Conservation (phyloP, 164 flowering plant species). For the Magnolia officinalis region DNA sequence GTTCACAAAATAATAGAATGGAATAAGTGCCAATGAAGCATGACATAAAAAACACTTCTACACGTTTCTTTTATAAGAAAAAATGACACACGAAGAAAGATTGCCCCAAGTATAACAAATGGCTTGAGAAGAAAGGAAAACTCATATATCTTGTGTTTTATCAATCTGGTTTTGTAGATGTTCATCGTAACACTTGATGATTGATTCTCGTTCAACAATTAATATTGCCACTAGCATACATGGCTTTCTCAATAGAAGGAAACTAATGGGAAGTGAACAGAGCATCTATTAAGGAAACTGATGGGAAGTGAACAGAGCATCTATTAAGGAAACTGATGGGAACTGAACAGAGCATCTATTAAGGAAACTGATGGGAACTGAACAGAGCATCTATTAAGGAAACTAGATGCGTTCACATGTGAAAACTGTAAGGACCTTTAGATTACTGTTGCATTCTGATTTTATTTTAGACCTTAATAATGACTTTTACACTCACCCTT, state of each 20-base stretch:
- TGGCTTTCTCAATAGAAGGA: not conserved
- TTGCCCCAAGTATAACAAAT: not conserved
- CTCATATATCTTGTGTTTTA: not conserved
- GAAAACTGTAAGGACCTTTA: not conserved
- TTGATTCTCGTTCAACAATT: constrained; percentile 4
- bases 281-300: no score
- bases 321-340: no score
- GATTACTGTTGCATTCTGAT: not conserved
- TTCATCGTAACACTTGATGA: constrained; percentile 1
- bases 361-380: not conserved
- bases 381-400: no score
- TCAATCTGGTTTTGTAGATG: not conserved
- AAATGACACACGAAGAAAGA: constrained; percentile 4
- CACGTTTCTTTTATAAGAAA: not conserved
- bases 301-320: no score
- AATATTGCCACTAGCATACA: not conserved
- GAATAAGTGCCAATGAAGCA: not conserved
- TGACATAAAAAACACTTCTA: no score
- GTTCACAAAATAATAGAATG: not conserved
- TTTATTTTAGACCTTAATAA: not conserved
- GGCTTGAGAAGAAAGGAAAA: constrained; percentile 8
- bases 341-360: no score
- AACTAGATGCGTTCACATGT: not conserved
- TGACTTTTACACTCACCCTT: not conserved
- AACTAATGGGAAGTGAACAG: not conserved